Conservation (phyloP, 345 rosid genomes). For the Syzygium grande region DNA sequence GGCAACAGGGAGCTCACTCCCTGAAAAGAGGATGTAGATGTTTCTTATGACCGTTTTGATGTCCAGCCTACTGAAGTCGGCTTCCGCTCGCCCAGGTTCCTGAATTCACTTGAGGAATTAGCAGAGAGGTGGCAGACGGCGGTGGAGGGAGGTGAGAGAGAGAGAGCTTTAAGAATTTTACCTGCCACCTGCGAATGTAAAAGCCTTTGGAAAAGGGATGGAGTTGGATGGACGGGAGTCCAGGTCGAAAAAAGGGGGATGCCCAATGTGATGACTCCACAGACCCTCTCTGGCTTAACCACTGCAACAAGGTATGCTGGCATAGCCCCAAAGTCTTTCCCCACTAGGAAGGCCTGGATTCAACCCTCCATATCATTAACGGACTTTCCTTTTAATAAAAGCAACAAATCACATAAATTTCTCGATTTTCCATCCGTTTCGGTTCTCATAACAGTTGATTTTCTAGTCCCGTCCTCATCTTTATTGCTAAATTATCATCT, state of each 20-base stretch:
- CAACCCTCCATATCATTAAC: neutral
- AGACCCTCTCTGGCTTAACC: conserved; percentile 17
- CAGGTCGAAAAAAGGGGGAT: conserved; percentile 25
- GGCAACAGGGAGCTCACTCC: conserved; percentile 21
- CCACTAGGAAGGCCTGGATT: conserved; percentile 22
- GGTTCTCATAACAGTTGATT: neutral
- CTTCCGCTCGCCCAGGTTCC: conserved; percentile 43
- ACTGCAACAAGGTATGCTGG: conserved; percentile 9
- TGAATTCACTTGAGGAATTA: neutral
- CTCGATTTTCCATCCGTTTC: neutral
- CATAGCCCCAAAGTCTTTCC: conserved; percentile 30
- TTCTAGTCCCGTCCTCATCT: neutral
- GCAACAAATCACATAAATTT: neutral
- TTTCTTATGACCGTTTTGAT: conserved; percentile 31
- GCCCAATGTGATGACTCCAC: conserved; percentile 21
- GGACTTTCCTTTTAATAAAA: neutral
- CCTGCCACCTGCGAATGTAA: conserved; percentile 31
- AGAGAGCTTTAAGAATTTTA: neutral
- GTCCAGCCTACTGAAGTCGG: conserved; percentile 35
- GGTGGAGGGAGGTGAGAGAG: neutral
- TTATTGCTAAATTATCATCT: neutral
- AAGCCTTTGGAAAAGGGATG: conserved; percentile 24
- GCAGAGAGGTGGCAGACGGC: neutral
- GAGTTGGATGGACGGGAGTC: neutral
- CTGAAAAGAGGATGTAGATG: conserved; percentile 35